These are phyloP conservation scores for Torulaspora maleeae DNA, from an alignment of 805 yeast genomes.

Conservation along the genomic window DNA sequence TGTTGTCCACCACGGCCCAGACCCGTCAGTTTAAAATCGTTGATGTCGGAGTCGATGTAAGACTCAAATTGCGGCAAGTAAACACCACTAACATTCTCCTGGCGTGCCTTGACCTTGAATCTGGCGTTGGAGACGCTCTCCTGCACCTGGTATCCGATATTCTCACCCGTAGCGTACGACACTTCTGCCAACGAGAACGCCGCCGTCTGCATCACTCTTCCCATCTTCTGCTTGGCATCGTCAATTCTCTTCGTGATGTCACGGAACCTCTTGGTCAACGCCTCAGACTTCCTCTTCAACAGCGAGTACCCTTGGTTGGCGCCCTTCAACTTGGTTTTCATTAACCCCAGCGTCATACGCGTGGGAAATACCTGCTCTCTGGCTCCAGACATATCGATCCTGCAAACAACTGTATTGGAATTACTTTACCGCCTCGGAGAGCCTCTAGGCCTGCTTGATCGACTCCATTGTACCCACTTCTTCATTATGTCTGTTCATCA, in stretches of 20 bases:
- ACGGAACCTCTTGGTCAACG: constrained; percentile 91
- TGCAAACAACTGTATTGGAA: background rate
- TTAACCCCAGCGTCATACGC: constrained; percentile 91
- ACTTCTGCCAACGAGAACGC: constrained; percentile 97
- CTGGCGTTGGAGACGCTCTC: constrained; percentile 89
- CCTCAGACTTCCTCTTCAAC: constrained; percentile 93
- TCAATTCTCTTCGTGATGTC: constrained; percentile 93
- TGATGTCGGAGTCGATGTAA: constrained; percentile 73
- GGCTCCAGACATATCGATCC: constrained; percentile 25
- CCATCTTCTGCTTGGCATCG: constrained; percentile 95
- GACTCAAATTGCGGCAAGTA: constrained; percentile 89
- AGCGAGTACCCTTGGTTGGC: constrained; percentile 95
- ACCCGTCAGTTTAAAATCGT: constrained; percentile 95
- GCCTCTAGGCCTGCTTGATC: background rate
- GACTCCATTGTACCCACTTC: background rate
- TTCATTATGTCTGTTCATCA: background rate
- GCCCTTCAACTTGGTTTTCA: constrained; percentile 95
- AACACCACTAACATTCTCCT: constrained; percentile 96
- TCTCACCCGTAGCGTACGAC: constrained; percentile 95
- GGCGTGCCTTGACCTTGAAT: constrained; percentile 84
- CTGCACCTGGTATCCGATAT: constrained; percentile 91
- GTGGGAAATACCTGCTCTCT: constrained; percentile 97
- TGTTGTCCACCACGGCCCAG: constrained; percentile 98
- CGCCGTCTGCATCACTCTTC: constrained; percentile 96
- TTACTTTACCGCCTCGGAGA: background rate